Conservation (phyloP, 1,139 yeast species). For the Taphrina confusa region DNA sequence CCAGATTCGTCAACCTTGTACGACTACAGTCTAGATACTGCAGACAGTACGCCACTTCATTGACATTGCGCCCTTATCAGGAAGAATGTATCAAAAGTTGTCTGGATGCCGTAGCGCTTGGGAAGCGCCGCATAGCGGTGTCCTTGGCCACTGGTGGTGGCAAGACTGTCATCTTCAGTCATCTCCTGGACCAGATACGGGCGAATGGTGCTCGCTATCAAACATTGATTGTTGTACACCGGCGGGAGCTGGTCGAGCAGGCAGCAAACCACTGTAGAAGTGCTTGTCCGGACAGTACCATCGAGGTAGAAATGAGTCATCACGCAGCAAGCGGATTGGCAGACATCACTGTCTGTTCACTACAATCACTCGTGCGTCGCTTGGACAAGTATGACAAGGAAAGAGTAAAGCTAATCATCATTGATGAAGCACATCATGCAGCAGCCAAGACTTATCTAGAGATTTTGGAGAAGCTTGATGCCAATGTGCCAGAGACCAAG, state of each 20-base stretch:
- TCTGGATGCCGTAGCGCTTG: conserved; percentile 53
- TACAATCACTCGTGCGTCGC: conserved; percentile 62
- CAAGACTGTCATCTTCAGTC: conserved; percentile 76
- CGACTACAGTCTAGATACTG: too few species aligned
- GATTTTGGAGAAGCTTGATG: conserved; percentile 60
- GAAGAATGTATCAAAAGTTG: conserved; percentile 65
- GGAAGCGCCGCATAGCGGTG: conserved; percentile 67
- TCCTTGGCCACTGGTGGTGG: conserved; percentile 96
- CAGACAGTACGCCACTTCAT: neutral
- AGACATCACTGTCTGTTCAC: conserved; percentile 77
- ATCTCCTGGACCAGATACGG: conserved; percentile 57
- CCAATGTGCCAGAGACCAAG: conserved; percentile 50
- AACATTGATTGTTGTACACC: conserved; percentile 73
- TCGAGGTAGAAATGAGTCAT: conserved; percentile 75
- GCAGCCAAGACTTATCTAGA: conserved; percentile 68
- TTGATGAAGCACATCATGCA: conserved; percentile 95
- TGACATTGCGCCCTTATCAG: conserved; percentile 63
- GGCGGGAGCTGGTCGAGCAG: conserved; percentile 75
- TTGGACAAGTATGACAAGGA: conserved; percentile 57
- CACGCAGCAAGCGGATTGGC: conserved; percentile 50
- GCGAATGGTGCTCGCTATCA: conserved; percentile 50
- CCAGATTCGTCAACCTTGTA: too few species aligned
- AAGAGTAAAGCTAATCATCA: conserved; percentile 68
- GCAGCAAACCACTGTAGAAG: conserved; percentile 57
- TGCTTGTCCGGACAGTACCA: conserved; percentile 55